phyloP scores from a whole-genome alignment of 345 rosid species.

The Citrus maxima region DNA sequence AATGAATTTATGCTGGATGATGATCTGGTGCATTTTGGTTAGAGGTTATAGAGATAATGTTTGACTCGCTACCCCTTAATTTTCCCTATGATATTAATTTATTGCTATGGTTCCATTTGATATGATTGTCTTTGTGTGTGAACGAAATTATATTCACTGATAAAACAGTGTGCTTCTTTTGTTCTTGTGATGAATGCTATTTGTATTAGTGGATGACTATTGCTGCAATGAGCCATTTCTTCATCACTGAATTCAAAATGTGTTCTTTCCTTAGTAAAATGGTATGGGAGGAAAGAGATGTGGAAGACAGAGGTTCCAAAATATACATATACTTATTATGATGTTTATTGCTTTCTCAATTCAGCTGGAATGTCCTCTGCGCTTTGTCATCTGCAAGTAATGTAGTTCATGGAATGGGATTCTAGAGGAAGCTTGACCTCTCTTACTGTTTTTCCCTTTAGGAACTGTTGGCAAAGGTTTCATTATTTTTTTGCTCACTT shows the following conservation, averaged over 20 bases:
- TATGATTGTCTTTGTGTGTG: neutral
- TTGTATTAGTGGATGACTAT: neutral
- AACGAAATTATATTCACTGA: neutral
- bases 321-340: neutral
- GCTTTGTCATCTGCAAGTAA: neutral
- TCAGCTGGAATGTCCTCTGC: neutral
- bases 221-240: neutral
- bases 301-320: neutral
- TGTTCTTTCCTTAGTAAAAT: neutral
- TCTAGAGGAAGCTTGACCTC: neutral
- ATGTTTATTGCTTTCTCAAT: neutral
- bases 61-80: neutral
- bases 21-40: neutral
- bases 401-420: conserved; percentile 1
- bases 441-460: neutral
- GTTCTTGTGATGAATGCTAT: neutral
- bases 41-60: neutral
- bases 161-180: neutral
- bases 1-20: neutral
- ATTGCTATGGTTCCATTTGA: neutral
- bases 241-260: neutral
- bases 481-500: neutral
- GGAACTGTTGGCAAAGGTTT: neutral
- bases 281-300: neutral
- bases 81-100: neutral